A percentile compares a stretch with the other conserved stretches of the same genome.
Conservation (phyloP, 2,329 filamentous ascomycete species). For the Colletotrichum truncatum region DNA sequence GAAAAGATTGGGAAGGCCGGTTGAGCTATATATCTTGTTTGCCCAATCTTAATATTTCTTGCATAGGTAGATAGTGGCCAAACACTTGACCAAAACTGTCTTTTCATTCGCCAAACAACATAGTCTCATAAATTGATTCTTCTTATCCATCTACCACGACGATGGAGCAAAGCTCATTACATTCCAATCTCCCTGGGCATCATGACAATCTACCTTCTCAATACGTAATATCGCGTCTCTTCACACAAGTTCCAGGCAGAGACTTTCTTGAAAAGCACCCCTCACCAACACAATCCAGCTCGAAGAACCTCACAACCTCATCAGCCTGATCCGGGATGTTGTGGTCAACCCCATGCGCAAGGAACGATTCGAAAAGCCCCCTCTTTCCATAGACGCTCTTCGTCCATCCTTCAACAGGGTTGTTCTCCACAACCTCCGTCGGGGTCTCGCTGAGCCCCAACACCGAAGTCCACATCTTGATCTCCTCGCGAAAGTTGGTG, state of each 20-base stretch:
- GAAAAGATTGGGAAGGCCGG: too few species aligned
- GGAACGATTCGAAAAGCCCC: constrained; percentile 31
- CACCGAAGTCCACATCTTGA: constrained; percentile 62
- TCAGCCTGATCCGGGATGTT: constrained; percentile 30
- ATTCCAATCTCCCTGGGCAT: neutral
- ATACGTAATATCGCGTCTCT: neutral
- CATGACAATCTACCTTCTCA: too few species aligned
- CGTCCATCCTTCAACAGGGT: constrained; percentile 24
- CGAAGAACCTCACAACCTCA: constrained; percentile 33
- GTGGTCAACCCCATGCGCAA: constrained; percentile 29
- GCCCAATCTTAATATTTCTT: too few species aligned
- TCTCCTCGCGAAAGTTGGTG: constrained; percentile 61
- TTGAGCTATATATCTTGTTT: too few species aligned
- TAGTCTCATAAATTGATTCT: too few species aligned
- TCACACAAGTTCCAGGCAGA: neutral
- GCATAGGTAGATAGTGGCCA: too few species aligned
- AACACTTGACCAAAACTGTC: too few species aligned
- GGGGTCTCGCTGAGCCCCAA: constrained; percentile 17
- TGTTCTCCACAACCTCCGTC: constrained; percentile 9
- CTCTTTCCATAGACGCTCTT: constrained; percentile 31
- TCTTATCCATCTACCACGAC: too few species aligned
- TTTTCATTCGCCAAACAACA: too few species aligned
- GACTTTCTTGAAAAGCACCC: constrained; percentile 32
- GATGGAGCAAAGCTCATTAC: too few species aligned
- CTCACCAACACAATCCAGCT: constrained; percentile 27